phyloP scores from a whole-genome alignment of 2,329 filamentous ascomycete species.

The Ophiocordyceps camponoti-saundersi region DNA sequence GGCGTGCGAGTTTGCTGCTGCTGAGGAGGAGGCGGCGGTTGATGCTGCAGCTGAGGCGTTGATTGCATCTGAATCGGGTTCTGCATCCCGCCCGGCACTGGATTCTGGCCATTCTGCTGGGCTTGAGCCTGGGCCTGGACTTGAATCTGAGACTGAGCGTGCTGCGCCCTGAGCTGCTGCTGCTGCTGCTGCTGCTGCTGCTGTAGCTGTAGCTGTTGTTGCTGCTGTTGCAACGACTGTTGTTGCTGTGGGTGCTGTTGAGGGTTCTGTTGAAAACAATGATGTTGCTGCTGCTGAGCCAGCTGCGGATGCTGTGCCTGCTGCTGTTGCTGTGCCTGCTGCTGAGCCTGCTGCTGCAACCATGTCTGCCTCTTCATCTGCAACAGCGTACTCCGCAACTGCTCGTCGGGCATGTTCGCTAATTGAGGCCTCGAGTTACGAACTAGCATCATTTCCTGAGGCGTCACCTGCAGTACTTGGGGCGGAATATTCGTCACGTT shows the following conservation, averaged over 20 bases:
- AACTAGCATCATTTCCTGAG: constrained; percentile 15
- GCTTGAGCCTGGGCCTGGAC: constrained; percentile 11
- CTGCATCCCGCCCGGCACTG: constrained; percentile 24
- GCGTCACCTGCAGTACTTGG: constrained; percentile 15
- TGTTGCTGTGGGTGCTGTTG: constrained; percentile 12
- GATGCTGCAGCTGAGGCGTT: constrained; percentile 35
- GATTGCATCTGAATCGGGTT: constrained; percentile 38
- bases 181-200: constrained; percentile 12
- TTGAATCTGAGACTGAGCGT: constrained; percentile 11
- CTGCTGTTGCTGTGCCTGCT: constrained; percentile 1
- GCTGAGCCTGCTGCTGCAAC: constrained; percentile 13
- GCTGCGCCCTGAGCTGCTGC: constrained; percentile 5
- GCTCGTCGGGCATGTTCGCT: constrained; percentile 14
- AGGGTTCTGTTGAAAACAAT: constrained; percentile 8
- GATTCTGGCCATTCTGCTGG: constrained; percentile 18
- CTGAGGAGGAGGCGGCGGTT: constrained; percentile 17
- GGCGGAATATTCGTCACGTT: constrained; percentile 11
- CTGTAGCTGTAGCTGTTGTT: constrained; percentile 16
- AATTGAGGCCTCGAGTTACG: constrained; percentile 10
- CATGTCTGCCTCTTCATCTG: constrained; percentile 16
- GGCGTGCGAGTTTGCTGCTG: constrained; percentile 20
- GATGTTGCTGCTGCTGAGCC: constrained; percentile 14
- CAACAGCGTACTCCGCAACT: constrained; percentile 14
- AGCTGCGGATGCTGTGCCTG: neutral
- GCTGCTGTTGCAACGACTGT: constrained; percentile 14